Base-by-base conservation (phyloP, 345 rosid species). In the Acer saccharum region DNA sequence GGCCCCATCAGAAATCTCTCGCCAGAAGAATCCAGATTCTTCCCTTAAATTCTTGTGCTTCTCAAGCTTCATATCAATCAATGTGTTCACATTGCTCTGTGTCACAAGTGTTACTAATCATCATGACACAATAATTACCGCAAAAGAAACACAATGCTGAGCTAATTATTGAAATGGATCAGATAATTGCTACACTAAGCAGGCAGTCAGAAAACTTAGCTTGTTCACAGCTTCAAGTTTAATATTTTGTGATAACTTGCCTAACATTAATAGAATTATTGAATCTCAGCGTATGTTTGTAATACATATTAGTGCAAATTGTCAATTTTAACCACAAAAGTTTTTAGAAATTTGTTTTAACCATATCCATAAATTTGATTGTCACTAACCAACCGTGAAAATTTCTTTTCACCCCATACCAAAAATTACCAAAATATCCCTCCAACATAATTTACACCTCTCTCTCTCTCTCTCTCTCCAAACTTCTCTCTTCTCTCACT, bases 1-100 rank as follows among this genome's bases (percentile, higher is more conserved):
- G 43, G 91, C 91, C 35, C 98, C 98, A 39, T 79, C 84, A 29
- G 72, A 76, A 67, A 92, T 89, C 83, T 92, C 98, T 41, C 57
- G 79, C 96, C 95, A 95, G 90, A 83, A 91, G 79, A 90, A 93
- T 72, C 79, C 43, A 68, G 91, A 91, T 86, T 93, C 98, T 83
- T 95, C 99, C 77, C 87, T 76, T 77, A 92, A 79, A 81, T 95
- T 93, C 85, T 92, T 93, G 94, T 92, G 91, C 80, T 92, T 95
- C 84, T 92, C 99, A 11, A 95, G 97, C 83, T 92, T 95, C 97
- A 86, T 86, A 74, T 95, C 97, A 62, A 95, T 91, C 88, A 93
- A 84, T 55, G 95, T 91, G 81, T 87, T 87, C 73, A 87, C 97
- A 73, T 93, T 89, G 83, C 86, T 87, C 99, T 95, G 83, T 68